Conservation (phyloP, 306 rosid genomes). For the Cucumis hystrix region DNA sequence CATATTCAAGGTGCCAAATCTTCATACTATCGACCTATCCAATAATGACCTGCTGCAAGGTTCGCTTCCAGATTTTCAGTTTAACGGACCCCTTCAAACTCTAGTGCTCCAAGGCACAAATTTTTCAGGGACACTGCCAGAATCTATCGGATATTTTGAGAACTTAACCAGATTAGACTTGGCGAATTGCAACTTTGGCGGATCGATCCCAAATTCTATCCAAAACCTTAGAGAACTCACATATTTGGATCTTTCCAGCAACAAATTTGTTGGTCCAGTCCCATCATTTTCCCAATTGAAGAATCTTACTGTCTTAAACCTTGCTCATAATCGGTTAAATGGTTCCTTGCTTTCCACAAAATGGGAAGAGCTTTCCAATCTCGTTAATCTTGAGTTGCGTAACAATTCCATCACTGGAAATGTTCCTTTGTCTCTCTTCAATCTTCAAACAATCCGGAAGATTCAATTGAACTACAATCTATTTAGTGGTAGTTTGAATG, state of each 20-base stretch:
- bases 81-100: background rate
- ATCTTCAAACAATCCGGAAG: background rate
- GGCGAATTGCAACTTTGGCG: background rate
- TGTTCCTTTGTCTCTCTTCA: conserved; percentile 14
- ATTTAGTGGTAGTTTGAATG: conserved; percentile 4
- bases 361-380: conserved; percentile 13
- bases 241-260: background rate
- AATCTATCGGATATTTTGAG: conserved; percentile 12
- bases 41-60: conserved; percentile 4
- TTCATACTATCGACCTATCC: background rate
- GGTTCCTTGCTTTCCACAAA: conserved; percentile 12
- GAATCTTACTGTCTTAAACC: conserved; percentile 6
- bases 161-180: conserved; percentile 13
- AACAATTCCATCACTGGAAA: conserved; percentile 15
- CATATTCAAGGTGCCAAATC: conserved; percentile 15
- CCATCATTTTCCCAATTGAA: conserved; percentile 13
- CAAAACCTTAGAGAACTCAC: conserved; percentile 4
- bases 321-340: conserved; percentile 10
- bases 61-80: conserved; percentile 11
- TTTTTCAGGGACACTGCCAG: conserved; percentile 14
- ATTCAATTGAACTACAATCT: conserved; percentile 9
- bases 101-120: background rate
- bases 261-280: conserved; percentile 20
- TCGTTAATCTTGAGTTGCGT: conserved; percentile 13
- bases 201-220: conserved; percentile 15